Percentiles rank a stretch among this genome's conserved stretches.
Evolutionary conservation across 192 early-diverging fungal genomes (phyloP).

Genomic region (Geranomyces michiganensis): DNA sequence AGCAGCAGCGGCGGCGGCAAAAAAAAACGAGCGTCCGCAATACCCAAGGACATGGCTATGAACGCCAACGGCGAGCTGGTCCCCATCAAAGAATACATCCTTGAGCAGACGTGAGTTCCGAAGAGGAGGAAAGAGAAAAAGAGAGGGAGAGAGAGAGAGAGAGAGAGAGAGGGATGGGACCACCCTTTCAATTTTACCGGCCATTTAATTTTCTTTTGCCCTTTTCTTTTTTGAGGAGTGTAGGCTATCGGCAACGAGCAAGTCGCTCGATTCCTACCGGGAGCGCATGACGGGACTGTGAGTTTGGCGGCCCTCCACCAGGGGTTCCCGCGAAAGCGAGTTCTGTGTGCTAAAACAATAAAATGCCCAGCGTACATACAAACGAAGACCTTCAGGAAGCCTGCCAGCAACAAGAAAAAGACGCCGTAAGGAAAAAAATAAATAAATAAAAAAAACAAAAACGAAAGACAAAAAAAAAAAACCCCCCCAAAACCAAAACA

Average conservation of each 20-base stretch:
- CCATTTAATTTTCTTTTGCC: neutral
- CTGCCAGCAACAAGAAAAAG: slow-evolving; percentile 60
- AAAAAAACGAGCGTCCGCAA: slow-evolving; percentile 32
- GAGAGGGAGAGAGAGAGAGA: no score
- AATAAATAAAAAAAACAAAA: no score
- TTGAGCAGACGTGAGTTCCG: slow-evolving; percentile 55
- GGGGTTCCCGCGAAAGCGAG: no score
- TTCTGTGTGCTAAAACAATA: no score
- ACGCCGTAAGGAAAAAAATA: slow-evolving; percentile 62
- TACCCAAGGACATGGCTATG: slow-evolving; percentile 46
- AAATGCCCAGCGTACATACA: slow-evolving; percentile 43
- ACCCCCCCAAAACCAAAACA: no score
- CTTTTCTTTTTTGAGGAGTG: neutral
- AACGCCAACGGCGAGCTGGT: slow-evolving; percentile 57
- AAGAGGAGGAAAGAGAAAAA: neutral
- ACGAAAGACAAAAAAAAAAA: no score
- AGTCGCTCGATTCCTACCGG: slow-evolving; percentile 43
- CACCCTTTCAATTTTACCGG: no score
- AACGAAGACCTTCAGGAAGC: slow-evolving; percentile 59
- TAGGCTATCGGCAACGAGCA: slow-evolving; percentile 54
- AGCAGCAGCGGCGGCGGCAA: neutral
- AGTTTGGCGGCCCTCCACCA: no score
- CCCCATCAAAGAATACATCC: slow-evolving; percentile 46
- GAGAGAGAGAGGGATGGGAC: no score
- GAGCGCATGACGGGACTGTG: slow-evolving; percentile 54